phyloP scores from a whole-genome alignment of 1,139 yeast genomes.

The Wickerhamomyces sp. region DNA sequence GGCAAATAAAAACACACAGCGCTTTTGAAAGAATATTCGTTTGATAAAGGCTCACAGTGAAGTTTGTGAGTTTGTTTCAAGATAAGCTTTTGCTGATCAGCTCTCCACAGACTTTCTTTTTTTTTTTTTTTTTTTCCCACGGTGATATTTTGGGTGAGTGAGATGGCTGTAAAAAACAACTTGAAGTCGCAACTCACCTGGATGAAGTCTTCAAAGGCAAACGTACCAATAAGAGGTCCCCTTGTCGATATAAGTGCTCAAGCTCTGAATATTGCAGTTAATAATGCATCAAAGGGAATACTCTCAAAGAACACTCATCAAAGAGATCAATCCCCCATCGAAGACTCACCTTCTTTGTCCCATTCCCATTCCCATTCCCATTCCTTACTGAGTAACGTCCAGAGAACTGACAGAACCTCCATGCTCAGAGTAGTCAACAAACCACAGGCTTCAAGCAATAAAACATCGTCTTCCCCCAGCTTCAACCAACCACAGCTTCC shows the following conservation, averaged over 20 bases:
- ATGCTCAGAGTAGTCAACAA: constrained; percentile 19
- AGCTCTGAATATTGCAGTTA: not conserved
- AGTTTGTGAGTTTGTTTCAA: too few species aligned
- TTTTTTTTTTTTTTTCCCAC: too few species aligned
- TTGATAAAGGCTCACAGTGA: too few species aligned
- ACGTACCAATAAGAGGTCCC: constrained; percentile 10
- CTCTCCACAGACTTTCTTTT: too few species aligned
- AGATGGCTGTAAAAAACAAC: constrained; percentile 20
- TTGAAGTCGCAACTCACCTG: constrained; percentile 20
- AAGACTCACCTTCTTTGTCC: not conserved
- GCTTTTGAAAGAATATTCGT: not conserved
- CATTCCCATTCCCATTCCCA: not conserved
- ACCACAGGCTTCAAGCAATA: constrained; percentile 2
- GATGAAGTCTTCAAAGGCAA: constrained; percentile 19
- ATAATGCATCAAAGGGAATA: too few species aligned
- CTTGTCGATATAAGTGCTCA: constrained; percentile 8
- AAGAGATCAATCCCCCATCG: not conserved
- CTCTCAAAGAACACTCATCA: not conserved
- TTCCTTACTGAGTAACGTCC: constrained; percentile 16
- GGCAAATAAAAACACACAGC: too few species aligned
- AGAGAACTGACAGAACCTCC: constrained; percentile 11
- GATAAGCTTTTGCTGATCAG: too few species aligned
- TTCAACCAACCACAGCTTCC: constrained; percentile 8
- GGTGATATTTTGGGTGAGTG: too few species aligned
- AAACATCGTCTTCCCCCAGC: constrained; percentile 11